Evolutionary conservation across 202 grass and related monocot genomes (phyloP).

Genomic region (Musa balbisiana): DNA sequence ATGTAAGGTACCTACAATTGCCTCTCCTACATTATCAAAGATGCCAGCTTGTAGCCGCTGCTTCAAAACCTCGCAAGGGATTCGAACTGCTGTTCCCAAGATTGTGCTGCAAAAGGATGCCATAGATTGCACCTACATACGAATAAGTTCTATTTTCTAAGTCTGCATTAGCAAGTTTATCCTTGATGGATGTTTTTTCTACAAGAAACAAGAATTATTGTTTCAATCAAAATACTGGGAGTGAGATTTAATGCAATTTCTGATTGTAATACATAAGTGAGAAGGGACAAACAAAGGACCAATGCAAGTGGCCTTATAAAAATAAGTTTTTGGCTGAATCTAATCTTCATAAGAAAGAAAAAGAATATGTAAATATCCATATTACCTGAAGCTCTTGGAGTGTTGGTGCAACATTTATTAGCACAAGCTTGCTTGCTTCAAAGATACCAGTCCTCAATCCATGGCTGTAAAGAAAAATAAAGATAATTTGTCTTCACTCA

Average conservation of each 20-base stretch:
- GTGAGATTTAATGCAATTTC: neutral
- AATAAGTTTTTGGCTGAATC: slow-evolving; percentile 1
- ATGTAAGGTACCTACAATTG: slow-evolving; percentile 72
- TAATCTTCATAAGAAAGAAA: slow-evolving; percentile 2
- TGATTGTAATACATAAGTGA: neutral
- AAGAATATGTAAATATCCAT: neutral
- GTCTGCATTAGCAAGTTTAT: too few species aligned
- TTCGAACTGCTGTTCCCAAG: slow-evolving; percentile 80
- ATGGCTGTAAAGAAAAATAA: slow-evolving; percentile 55
- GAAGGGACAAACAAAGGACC: neutral
- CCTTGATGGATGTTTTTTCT: neutral
- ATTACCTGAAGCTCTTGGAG: slow-evolving; percentile 86
- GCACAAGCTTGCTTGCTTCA: slow-evolving; percentile 86
- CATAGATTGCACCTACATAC: slow-evolving; percentile 72
- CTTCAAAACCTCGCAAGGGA: slow-evolving; percentile 89
- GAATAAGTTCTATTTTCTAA: neutral
- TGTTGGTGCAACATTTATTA: slow-evolving; percentile 77
- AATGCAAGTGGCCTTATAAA: too few species aligned
- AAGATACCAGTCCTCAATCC: slow-evolving; percentile 98
- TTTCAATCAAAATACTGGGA: neutral
- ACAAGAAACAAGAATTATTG: neutral
- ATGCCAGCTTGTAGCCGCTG: slow-evolving; percentile 90
- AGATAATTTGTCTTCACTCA: neutral
- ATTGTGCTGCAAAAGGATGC: slow-evolving; percentile 97
- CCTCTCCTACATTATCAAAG: slow-evolving; percentile 87